These are phyloP conservation scores for Saturnispora quitensis DNA, from an alignment of 805 yeast species.

Conservation along the genomic window DNA sequence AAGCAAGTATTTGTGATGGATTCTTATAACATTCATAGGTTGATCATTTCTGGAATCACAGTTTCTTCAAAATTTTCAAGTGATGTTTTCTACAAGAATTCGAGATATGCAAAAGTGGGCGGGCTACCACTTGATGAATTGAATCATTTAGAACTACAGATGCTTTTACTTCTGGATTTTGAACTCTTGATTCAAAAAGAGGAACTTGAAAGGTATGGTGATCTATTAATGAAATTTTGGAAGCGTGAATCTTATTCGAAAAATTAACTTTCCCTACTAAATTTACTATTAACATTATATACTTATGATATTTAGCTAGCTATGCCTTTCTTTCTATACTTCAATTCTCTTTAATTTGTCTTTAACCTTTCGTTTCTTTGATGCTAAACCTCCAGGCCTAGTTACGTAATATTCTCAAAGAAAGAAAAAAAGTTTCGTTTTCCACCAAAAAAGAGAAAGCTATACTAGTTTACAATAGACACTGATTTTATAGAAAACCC, in stretches of 20 bases:
- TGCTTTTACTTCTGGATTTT: conserved; percentile 75
- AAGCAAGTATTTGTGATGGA: conserved; percentile 87
- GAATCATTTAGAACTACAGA: conserved; percentile 86
- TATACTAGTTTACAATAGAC: background rate
- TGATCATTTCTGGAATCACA: conserved; percentile 90
- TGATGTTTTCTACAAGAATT: conserved; percentile 89
- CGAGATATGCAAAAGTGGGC: conserved; percentile 92
- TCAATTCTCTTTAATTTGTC: background rate
- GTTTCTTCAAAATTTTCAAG: conserved; percentile 92
- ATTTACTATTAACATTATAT: background rate
- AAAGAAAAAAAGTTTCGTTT: background rate
- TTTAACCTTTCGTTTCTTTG: background rate
- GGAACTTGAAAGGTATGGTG: conserved; percentile 87
- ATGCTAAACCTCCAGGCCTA: background rate
- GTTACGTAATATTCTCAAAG: background rate
- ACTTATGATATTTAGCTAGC: background rate
- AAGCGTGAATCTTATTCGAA: conserved; percentile 44
- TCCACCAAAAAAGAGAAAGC: background rate
- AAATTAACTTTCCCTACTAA: background rate
- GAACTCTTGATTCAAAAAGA: conserved; percentile 79
- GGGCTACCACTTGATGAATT: conserved; percentile 90
- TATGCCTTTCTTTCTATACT: background rate
- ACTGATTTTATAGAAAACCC: background rate
- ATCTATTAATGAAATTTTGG: conserved; percentile 78
- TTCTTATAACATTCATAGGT: conserved; percentile 87